A percentile compares a stretch with the other conserved stretches of the same genome.
phyloP scores from a whole-genome alignment of 2,329 filamentous ascomycete genomes.

The Aspergillus caelatus region DNA sequence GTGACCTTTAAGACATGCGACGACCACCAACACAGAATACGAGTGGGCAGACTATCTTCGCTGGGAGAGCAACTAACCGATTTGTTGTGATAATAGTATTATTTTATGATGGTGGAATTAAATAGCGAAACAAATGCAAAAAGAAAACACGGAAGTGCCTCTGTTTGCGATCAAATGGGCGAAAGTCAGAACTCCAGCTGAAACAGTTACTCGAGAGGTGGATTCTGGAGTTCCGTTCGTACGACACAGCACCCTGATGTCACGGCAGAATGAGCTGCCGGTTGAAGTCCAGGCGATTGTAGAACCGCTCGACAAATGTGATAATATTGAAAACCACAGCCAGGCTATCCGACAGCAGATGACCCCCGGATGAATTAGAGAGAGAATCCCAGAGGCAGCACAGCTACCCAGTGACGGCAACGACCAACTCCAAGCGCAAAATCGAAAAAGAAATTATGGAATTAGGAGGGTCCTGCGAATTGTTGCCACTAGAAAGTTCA shows the following conservation, averaged over 20 bases:
- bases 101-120: neutral
- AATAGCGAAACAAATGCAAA: neutral
- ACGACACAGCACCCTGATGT: neutral
- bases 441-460: neutral
- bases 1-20: slow-evolving; percentile 17
- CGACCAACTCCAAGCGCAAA: neutral
- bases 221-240: slow-evolving; percentile 3
- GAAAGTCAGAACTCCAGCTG: neutral
- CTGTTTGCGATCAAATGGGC: neutral
- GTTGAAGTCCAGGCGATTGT: neutral
- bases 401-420: neutral
- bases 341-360: neutral
- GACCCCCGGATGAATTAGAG: neutral
- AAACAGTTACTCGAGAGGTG: neutral
- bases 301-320: neutral
- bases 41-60: slow-evolving; percentile 3
- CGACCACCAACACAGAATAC: slow-evolving; percentile 1
- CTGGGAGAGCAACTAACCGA: slow-evolving; percentile 2
- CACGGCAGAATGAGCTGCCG: slow-evolving; percentile 2
- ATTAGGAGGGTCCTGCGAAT: neutral
- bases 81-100: neutral
- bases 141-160: slow-evolving; percentile 2
- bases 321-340: neutral
- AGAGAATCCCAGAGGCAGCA: neutral
- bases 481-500: neutral